Percentiles rank a stretch among this genome's conserved stretches.
Conservation (phyloP, 306 rosid species). For the Trichosanthes truncata region DNA sequence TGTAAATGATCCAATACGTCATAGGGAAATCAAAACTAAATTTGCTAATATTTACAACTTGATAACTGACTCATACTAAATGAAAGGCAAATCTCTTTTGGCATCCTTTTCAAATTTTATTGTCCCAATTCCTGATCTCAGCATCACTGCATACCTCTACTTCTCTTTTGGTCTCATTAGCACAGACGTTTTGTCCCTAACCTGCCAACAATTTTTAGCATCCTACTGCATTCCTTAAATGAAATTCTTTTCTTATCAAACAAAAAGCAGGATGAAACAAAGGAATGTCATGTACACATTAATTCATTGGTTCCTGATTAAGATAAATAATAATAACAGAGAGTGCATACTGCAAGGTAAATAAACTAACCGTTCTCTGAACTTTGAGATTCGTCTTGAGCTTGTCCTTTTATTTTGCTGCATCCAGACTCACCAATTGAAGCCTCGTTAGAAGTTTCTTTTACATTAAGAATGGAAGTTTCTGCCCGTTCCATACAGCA, state of each 20-base stretch:
- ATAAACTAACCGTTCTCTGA: conserved; percentile 44
- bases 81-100: neutral
- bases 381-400: conserved; percentile 36
- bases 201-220: neutral
- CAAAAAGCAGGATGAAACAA: neutral
- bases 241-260: neutral
- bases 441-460: conserved; percentile 30
- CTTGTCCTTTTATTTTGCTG: conserved; percentile 39
- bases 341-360: conserved; percentile 15
- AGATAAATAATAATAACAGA: neutral
- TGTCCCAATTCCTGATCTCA: neutral
- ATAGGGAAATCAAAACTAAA: neutral
- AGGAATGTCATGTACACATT: neutral
- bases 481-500: conserved; percentile 33
- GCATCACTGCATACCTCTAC: neutral
- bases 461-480: conserved; percentile 18
- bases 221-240: neutral
- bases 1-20: neutral
- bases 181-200: neutral
- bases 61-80: neutral
- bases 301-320: neutral
- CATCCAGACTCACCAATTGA: conserved; percentile 17
- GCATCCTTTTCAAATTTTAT: neutral
- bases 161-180: neutral
- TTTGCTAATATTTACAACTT: neutral